Percentiles rank a stretch among this genome's conserved stretches.
Conservation (phyloP, 768 basidiomycete species). For the Hericium rajendrae region DNA sequence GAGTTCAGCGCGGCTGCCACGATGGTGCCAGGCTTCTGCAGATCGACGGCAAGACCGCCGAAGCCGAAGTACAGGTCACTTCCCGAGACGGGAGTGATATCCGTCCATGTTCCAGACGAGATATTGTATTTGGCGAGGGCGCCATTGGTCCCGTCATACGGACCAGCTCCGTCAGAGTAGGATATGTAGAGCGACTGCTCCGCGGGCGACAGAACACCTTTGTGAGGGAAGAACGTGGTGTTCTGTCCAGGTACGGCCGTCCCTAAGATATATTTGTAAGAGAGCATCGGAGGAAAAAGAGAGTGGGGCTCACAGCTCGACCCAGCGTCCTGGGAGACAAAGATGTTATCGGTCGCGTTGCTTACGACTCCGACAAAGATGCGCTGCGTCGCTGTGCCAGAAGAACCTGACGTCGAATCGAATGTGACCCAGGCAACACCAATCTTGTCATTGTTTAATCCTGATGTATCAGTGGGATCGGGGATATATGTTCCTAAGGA, state of each 20-base stretch:
- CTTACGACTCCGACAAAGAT: conserved; percentile 65
- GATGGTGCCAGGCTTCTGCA: conserved; percentile 50
- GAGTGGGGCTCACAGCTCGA: conserved; percentile 37
- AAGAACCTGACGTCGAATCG: conserved; percentile 45
- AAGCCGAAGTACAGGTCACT: conserved; percentile 50
- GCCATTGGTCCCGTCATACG: conserved; percentile 50
- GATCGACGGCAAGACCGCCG: conserved; percentile 51
- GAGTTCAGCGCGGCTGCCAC: conserved; percentile 62
- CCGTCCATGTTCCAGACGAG: conserved; percentile 42
- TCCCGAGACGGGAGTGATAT: conserved; percentile 56
- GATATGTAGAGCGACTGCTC: conserved; percentile 52
- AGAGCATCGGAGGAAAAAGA: neutral
- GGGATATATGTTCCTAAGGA: conserved; percentile 40
- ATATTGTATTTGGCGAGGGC: conserved; percentile 42
- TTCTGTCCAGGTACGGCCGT: conserved; percentile 47
- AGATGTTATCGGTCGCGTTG: conserved; percentile 43
- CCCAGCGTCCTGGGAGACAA: conserved; percentile 46
- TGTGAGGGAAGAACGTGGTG: conserved; percentile 51
- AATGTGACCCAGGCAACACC: conserved; percentile 58
- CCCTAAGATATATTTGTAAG: conserved; percentile 30
- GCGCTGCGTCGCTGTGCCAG: conserved; percentile 44
- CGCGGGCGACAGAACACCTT: conserved; percentile 50
- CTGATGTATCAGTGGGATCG: conserved; percentile 40
- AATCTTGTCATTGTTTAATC: conserved; percentile 27
- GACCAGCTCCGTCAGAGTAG: conserved; percentile 54